phyloP scores from a whole-genome alignment of 164 flowering plant genomes.

The Hamamelis virginiana region DNA sequence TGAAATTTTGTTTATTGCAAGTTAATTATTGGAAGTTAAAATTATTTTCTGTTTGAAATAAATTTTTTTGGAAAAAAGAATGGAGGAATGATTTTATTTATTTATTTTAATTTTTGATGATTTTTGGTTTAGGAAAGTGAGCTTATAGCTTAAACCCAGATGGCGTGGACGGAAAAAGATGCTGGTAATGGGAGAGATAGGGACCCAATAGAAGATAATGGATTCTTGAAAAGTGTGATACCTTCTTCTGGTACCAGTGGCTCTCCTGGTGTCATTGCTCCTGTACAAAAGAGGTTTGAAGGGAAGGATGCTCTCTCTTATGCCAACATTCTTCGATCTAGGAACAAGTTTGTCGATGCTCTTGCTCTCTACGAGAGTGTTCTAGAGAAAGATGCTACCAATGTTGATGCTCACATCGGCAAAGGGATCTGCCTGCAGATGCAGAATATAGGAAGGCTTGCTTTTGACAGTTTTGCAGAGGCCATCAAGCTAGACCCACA shows the following conservation, averaged over 20 bases:
- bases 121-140: conserved; percentile 25
- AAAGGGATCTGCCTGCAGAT: conserved; percentile 97
- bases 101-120: not conserved
- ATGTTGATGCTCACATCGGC: conserved; percentile 89
- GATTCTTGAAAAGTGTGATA: conserved; percentile 36
- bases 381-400: conserved; percentile 62
- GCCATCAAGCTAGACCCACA: conserved; percentile 85
- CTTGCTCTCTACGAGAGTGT: conserved; percentile 70
- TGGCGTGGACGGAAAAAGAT: conserved; percentile 58
- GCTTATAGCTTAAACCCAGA: conserved; percentile 16
- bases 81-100: not conserved
- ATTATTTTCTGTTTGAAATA: not conserved
- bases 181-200: conserved; percentile 36
- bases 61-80: not conserved
- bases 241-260: conserved; percentile 34
- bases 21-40: not conserved
- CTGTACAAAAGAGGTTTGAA: conserved; percentile 46
- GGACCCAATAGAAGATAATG: conserved; percentile 41
- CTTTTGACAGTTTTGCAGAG: conserved; percentile 87
- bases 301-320: conserved; percentile 84
- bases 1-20: not conserved
- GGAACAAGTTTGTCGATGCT: conserved; percentile 94
- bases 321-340: conserved; percentile 86
- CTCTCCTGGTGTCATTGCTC: conserved; percentile 28
- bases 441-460: conserved; percentile 76